Evolutionary conservation across 345 rosid genomes (phyloP), one percentile per base, ranked within the genome.

Genomic region (Bretschneidera sinensis): DNA sequence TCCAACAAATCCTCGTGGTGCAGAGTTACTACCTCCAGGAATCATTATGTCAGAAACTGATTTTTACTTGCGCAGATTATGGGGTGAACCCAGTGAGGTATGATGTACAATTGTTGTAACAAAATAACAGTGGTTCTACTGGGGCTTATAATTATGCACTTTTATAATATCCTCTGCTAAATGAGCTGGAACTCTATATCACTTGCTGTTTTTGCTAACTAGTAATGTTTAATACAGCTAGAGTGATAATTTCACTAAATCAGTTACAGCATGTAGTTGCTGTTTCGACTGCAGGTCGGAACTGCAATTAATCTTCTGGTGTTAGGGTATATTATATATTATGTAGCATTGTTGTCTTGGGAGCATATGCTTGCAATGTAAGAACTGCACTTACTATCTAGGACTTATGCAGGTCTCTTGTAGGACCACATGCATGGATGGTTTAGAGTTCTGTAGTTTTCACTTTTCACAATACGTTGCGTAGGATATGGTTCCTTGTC

Each of bases 81-180:
- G 94, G 97, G 98, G 97, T 69, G 95, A 89, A 50, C 98, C 98
- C 9, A 77, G 74, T 78, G 91, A 89, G 83, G 98, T 92, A 81
- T 61, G 77, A 57, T 67, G n/a, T 23, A 20, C 15, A 21, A 54
- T 45, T 48, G n/a, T n/a, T n/a, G 14, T 35, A 13, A 39, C 15
- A 39, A 13, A 5, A 9, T 39, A 11, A 14, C 16, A 39, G 45
- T 39, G 45, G 1, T 39, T 39, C 10, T 54, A 15, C 23, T 43
- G 35, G 56, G 31, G 48, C 20, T 23, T 52, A 9, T 57, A 15
- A 21, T 24, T 54, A 39, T 45, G 43, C 31, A 19, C 24, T 47
- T 35, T 28, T 54, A 63, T n/a, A n/a, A n/a, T n/a, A n/a, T 45
- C 48, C 53, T 6, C 21, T 31, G 43, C 24, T n/a, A n/a, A 51